These are phyloP conservation scores for Ramichloridium luteum DNA, from an alignment of 2,329 filamentous ascomycete genomes.

Conservation along the genomic window DNA sequence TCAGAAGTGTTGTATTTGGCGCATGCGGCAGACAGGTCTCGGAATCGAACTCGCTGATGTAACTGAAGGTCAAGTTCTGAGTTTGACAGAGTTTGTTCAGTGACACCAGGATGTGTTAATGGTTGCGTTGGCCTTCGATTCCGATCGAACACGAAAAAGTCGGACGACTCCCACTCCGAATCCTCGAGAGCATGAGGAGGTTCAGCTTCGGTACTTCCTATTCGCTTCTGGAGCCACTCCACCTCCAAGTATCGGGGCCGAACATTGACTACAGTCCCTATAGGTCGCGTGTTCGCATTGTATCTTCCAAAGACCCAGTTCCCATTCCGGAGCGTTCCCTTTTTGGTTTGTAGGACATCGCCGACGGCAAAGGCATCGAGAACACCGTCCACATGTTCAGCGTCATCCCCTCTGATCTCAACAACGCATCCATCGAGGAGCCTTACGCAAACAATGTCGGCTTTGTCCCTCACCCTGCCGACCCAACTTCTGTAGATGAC, in stretches of 20 bases:
- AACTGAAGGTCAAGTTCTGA: slow-evolving; percentile 23
- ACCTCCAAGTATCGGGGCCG: slow-evolving; percentile 35
- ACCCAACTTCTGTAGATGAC: slow-evolving; percentile 46
- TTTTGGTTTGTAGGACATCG: slow-evolving; percentile 40
- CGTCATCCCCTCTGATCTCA: slow-evolving; percentile 34
- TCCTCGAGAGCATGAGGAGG: slow-evolving; percentile 19
- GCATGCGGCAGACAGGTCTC: slow-evolving; percentile 38
- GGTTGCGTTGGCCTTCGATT: slow-evolving; percentile 12
- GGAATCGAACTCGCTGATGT: slow-evolving; percentile 38
- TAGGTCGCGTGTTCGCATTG: slow-evolving; percentile 35
- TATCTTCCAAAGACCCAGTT: slow-evolving; percentile 43
- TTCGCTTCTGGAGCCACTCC: slow-evolving; percentile 38
- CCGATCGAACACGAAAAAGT: slow-evolving; percentile 34
- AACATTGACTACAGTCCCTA: slow-evolving; percentile 42
- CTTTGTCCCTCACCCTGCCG: slow-evolving; percentile 39
- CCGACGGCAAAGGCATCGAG: slow-evolving; percentile 30
- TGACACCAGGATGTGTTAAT: neutral
- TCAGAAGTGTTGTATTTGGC: slow-evolving; percentile 38
- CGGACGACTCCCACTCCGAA: slow-evolving; percentile 31
- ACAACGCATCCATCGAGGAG: slow-evolving; percentile 44
- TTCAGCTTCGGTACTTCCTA: slow-evolving; percentile 16
- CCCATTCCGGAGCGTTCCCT: slow-evolving; percentile 39
- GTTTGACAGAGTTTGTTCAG: slow-evolving; percentile 19
- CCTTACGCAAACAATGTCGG: slow-evolving; percentile 39
- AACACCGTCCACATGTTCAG: slow-evolving; percentile 22